Conservation (phyloP, 768 basidiomycete genomes). For the Strobilomyces confusus region DNA sequence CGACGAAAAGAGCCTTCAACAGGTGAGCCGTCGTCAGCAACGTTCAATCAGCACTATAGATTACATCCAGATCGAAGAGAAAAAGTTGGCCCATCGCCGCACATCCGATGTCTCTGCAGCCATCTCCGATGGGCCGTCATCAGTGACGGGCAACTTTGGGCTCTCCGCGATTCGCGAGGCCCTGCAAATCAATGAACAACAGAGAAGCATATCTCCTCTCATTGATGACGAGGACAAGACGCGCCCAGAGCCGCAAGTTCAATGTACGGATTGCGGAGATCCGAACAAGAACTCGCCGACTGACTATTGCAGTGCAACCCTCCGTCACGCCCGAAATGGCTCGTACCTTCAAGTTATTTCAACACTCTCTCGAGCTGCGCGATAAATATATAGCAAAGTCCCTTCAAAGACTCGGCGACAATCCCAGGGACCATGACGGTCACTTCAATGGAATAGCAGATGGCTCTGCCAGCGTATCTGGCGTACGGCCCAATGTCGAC, state of each 20-base stretch:
- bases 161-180: conserved; percentile 34
- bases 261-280: conserved; percentile 23
- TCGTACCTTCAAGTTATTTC: conserved; percentile 65
- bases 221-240: conserved; percentile 37
- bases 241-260: conserved; percentile 28
- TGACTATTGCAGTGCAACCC: conserved; percentile 17
- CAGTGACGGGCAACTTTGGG: conserved; percentile 39
- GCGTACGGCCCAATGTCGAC: conserved; percentile 62
- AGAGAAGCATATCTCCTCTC: conserved; percentile 14
- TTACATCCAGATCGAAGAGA: conserved; percentile 65
- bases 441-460: conserved; percentile 66
- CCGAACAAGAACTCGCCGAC: conserved; percentile 3
- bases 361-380: conserved; percentile 82
- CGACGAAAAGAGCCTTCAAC: conserved; percentile 73
- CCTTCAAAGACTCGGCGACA: conserved; percentile 89
- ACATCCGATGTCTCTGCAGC: conserved; percentile 46
- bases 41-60: conserved; percentile 1
- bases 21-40: conserved; percentile 43
- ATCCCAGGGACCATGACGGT: conserved; percentile 89
- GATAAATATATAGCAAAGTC: conserved; percentile 94
- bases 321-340: conserved; percentile 41
- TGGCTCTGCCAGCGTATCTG: conserved; percentile 57
- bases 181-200: conserved; percentile 19
- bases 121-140: conserved; percentile 23
- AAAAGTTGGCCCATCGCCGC: conserved; percentile 62